Evolutionary conservation across 495 filamentous ascomycete species (phyloP).

Genomic region (Daldinia decipiens): DNA sequence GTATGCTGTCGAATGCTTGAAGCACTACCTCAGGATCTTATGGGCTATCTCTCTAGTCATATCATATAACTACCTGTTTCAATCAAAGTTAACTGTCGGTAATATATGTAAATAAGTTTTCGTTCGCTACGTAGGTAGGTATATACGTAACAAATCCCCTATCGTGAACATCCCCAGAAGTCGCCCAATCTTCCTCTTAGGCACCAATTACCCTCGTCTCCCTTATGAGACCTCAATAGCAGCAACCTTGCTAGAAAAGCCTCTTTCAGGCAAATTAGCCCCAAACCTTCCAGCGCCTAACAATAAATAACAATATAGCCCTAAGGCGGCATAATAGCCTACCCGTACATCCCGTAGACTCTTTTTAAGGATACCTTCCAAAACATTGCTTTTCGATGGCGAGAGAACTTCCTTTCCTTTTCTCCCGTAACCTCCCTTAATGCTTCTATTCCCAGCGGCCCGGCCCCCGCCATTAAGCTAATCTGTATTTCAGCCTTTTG

Average conservation of each 20-base stretch:
- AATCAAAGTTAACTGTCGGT: neutral
- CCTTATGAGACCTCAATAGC: neutral
- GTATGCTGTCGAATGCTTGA: too few species aligned
- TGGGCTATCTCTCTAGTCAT: too few species aligned
- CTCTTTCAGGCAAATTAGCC: neutral
- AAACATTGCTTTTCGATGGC: conserved; percentile 14
- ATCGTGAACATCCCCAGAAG: conserved; percentile 6
- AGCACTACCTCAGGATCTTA: too few species aligned
- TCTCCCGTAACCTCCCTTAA: conserved; percentile 15
- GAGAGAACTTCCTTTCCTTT: conserved; percentile 11
- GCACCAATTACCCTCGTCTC: neutral
- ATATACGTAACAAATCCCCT: conserved; percentile 8
- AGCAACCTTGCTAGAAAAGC: neutral
- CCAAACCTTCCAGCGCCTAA: neutral
- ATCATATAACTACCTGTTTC: too few species aligned
- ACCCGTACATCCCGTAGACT: conserved; percentile 15
- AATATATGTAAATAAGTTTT: conserved; percentile 12
- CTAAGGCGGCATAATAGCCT: conserved; percentile 6
- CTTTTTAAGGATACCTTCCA: conserved; percentile 11
- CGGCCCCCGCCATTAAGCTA: conserved; percentile 27
- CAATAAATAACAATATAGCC: neutral
- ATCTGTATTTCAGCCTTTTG: conserved; percentile 15
- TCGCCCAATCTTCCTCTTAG: neutral
- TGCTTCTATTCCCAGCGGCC: conserved; percentile 20
- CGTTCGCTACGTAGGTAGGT: conserved; percentile 21